Evolutionary conservation across 208 protist species (phyloP).

Genomic region (Crithidia fasciculata): DNA sequence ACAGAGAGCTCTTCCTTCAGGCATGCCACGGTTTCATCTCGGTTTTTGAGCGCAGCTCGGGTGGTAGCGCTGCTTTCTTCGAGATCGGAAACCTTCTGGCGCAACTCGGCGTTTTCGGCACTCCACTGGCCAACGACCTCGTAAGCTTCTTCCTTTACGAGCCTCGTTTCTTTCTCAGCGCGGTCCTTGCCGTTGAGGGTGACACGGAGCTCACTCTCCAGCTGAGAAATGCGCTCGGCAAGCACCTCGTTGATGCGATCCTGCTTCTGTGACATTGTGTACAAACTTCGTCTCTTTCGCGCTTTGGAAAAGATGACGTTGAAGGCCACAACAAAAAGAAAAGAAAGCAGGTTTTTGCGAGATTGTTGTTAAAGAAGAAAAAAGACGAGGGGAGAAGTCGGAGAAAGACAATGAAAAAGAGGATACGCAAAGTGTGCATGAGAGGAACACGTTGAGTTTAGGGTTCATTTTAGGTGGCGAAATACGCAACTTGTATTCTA

Average conservation of each 20-base stretch:
- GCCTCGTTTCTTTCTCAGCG: conserved; percentile 53
- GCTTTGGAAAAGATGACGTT: no score
- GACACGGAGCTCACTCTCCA: conserved; percentile 60
- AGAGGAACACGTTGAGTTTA: no score
- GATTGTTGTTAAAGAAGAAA: no score
- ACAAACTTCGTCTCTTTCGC: no score
- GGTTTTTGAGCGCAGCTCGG: conserved; percentile 14
- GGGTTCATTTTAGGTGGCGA: no score
- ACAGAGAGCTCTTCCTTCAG: conserved; percentile 36
- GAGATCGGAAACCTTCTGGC: conserved; percentile 24
- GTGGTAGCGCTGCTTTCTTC: conserved; percentile 11
- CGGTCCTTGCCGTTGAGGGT: conserved; percentile 46
- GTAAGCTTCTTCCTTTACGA: conserved; percentile 68
- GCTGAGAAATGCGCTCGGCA: conserved; percentile 72
- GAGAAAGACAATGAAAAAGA: no score
- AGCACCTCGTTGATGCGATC: conserved; percentile 64
- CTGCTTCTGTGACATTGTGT: conserved; percentile 47
- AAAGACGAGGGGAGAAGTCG: no score
- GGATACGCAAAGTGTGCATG: no score
- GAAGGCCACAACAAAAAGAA: no score
- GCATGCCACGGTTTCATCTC: conserved; percentile 22
- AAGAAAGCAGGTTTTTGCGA: no score
- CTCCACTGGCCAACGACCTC: conserved; percentile 81
- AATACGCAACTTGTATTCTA: no score
- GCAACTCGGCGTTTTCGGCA: conserved; percentile 51